Evolutionary conservation across 331 rosid genomes (phyloP), one percentile per base, ranked within the genome.

Genomic region (Rosa hybrid): DNA sequence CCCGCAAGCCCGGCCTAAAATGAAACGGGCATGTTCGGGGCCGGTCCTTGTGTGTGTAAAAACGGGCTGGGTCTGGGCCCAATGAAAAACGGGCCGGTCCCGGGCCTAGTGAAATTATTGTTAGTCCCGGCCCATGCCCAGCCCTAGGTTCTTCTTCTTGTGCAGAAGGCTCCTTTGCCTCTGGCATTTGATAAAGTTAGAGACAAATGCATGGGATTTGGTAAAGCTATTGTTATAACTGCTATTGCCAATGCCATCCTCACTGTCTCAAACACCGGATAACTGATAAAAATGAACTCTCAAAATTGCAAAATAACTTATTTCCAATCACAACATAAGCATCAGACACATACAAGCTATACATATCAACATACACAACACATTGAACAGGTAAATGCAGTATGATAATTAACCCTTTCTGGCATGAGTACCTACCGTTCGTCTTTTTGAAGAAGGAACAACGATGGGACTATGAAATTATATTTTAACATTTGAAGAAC

Each of bases 181-280:
- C 71, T 60, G 48, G 48, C 5, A 16, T 54, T 41, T 38, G 59
- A 8, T 53, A 34, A 83, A 79, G 85, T 7, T 9, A 74, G 23
- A 23, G 80, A 60, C 2, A 83, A 88, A 77, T 74, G 86, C 41
- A 68, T 50, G 44, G 74, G 27, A 59, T 53, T 59, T 27, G 82
- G 23, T 68, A 77, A 34, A 9, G 85, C 42, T 1, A 84, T 82
- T 81, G 84, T 81, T 87, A 90, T 84, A 78, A 86, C 42, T 34
- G 38, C 38, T 34, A 34, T 34, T 34, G 38, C 38, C 38, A 34
- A 34, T 34, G 38, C 4, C 38, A 34, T 34, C 38, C 38, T 34
- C 38, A 34, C 38, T 34, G 38, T 34, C 38, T 34, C 38, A 34
- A 34, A 34, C 38, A 34, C 4, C 38, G 4, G 38, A 34, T 34